phyloP scores from a whole-genome alignment of 2,329 filamentous ascomycete genomes.

The Phialophora expanda region DNA sequence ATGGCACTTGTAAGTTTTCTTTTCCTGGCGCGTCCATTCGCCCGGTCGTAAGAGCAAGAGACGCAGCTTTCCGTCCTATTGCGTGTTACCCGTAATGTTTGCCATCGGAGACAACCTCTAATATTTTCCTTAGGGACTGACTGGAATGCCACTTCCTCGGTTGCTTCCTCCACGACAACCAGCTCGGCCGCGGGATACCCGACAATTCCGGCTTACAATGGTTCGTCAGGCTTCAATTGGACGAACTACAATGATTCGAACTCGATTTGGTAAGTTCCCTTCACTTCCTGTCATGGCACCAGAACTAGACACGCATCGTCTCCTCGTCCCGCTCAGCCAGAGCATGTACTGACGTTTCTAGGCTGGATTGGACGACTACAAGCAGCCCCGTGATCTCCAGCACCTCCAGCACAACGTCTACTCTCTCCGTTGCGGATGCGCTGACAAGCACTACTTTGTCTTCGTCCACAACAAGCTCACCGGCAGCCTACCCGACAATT shows the following conservation, averaged over 20 bases:
- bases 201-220: slow-evolving; percentile 2
- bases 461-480: slow-evolving; percentile 3
- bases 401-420: neutral
- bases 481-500: neutral
- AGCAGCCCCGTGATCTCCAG: slow-evolving; percentile 2
- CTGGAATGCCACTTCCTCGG: neutral
- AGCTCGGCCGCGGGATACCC: neutral
- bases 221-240: slow-evolving; percentile 11
- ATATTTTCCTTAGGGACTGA: no score
- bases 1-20: slow-evolving; percentile 2
- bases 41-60: no score
- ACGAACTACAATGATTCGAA: slow-evolving; percentile 4
- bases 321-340: no score
- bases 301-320: no score
- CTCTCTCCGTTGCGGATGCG: slow-evolving; percentile 10
- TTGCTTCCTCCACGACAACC: neutral
- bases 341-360: no score
- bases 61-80: no score
- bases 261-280: neutral
- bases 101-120: no score
- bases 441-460: slow-evolving; percentile 12
- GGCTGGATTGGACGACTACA: slow-evolving; percentile 12
- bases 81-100: no score
- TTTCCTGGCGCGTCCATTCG: no score
- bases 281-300: neutral